Percentiles rank a stretch among this genome's conserved stretches.
phyloP scores from a whole-genome alignment of 306 rosid genomes.

The Fragaria vesca region DNA sequence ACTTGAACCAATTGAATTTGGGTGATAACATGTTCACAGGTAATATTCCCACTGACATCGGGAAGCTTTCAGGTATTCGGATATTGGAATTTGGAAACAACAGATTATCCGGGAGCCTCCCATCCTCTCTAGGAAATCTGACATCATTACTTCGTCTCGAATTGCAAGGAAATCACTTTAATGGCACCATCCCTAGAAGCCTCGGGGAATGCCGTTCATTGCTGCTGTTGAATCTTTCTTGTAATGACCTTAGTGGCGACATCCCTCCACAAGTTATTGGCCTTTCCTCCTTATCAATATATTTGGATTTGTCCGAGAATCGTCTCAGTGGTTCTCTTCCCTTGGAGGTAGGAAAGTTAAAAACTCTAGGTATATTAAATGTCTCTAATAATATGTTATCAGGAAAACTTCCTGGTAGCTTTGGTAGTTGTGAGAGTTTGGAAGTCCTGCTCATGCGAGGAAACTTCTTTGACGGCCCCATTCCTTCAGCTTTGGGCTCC shows the following conservation, averaged over 20 bases:
- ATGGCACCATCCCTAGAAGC: background rate
- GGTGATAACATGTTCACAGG: background rate
- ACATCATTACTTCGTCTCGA: background rate
- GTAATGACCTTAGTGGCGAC: background rate
- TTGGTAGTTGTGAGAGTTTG: too few species aligned
- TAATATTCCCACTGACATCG: background rate
- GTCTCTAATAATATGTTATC: too few species aligned
- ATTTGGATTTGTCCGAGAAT: too few species aligned
- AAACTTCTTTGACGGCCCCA: too few species aligned
- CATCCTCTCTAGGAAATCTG: background rate
- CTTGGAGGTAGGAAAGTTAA: too few species aligned
- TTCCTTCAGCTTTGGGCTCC: too few species aligned
- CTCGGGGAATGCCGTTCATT: background rate
- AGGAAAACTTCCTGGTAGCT: too few species aligned
- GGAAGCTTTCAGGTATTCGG: background rate
- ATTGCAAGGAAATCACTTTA: background rate
- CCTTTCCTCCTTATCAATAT: background rate
- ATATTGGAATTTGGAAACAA: rapidly evolving
- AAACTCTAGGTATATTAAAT: too few species aligned
- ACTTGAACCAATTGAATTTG: background rate
- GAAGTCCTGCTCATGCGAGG: too few species aligned
- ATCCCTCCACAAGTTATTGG: background rate
- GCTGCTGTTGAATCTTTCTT: background rate
- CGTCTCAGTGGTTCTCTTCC: too few species aligned
- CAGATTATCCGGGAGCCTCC: slow-evolving; percentile 4